phyloP scores from a whole-genome alignment of 257 asterid species.

The Galeopsis tetrahit region DNA sequence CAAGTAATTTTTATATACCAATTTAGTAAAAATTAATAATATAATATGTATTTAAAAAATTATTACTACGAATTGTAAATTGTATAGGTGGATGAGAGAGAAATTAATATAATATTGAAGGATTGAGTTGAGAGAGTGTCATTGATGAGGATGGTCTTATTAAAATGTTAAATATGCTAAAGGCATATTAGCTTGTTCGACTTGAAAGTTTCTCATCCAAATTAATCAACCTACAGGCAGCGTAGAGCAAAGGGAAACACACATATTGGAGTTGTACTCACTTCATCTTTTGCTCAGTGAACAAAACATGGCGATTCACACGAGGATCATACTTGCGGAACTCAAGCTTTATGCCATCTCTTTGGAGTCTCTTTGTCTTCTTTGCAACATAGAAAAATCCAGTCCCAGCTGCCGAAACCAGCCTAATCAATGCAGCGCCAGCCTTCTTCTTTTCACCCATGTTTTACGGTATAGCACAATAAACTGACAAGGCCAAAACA shows the following conservation, averaged over 20 bases:
- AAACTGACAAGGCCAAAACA: slow-evolving; percentile 16
- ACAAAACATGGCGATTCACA: slow-evolving; percentile 67
- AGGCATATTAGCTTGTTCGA: background rate
- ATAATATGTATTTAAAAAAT: too few species aligned
- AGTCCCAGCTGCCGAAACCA: slow-evolving; percentile 74
- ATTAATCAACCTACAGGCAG: slow-evolving; percentile 19
- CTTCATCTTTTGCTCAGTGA: slow-evolving; percentile 78
- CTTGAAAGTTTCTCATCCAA: slow-evolving; percentile 5
- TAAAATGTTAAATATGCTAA: background rate
- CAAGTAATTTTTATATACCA: too few species aligned
- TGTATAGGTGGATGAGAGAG: too few species aligned
- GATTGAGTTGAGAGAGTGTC: too few species aligned
- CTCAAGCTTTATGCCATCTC: slow-evolving; percentile 55
- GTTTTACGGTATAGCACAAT: slow-evolving; percentile 5
- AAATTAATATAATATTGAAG: too few species aligned
- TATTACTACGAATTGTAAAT: too few species aligned
- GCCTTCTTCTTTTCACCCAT: slow-evolving; percentile 76
- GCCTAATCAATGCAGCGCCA: slow-evolving; percentile 67
- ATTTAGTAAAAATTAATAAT: too few species aligned
- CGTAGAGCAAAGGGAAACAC: background rate
- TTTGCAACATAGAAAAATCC: slow-evolving; percentile 75
- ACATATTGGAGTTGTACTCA: slow-evolving; percentile 33
- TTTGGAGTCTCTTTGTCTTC: slow-evolving; percentile 64
- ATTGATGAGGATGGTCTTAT: too few species aligned
- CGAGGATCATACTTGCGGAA: slow-evolving; percentile 79